Evolutionary conservation across 2,329 filamentous ascomycete genomes (phyloP).

Genomic region (Calonectria pseudoturangicola): DNA sequence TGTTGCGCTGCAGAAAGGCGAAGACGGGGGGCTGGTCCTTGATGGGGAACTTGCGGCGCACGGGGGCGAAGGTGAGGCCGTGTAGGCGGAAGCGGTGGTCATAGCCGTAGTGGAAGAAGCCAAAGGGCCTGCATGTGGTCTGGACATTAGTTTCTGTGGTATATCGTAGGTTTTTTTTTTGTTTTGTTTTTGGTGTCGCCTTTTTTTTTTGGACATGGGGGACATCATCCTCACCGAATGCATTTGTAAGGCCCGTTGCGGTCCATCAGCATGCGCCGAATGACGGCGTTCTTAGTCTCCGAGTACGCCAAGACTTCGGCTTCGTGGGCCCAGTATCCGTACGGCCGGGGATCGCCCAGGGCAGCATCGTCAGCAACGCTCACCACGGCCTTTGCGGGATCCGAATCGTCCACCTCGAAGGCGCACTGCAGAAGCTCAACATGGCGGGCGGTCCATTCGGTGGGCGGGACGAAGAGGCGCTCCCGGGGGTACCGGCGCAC

Average conservation of each 20-base stretch:
- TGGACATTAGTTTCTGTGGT: background rate
- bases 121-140: conserved; percentile 44
- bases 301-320: conserved; percentile 48
- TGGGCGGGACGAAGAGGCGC: conserved; percentile 51
- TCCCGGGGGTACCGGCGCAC: conserved; percentile 51
- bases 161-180: accelerated
- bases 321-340: conserved; percentile 40
- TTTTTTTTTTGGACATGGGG: accelerated
- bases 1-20: conserved; percentile 50
- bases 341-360: conserved; percentile 36
- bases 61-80: conserved; percentile 46
- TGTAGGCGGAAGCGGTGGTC: conserved; percentile 49
- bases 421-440: conserved; percentile 44
- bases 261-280: conserved; percentile 48
- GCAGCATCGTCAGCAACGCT: background rate
- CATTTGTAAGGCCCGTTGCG: conserved; percentile 47
- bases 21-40: conserved; percentile 41
- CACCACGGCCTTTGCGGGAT: background rate
- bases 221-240: conserved; percentile 39
- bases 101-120: conserved; percentile 50
- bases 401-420: conserved; percentile 38
- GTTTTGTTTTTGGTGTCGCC: background rate
- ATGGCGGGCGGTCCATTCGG: conserved; percentile 50
- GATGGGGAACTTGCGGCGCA: conserved; percentile 23
- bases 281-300: conserved; percentile 48